Percentiles rank a stretch among this genome's conserved stretches.
Conservation (phyloP, 495 filamentous ascomycete species). For the Elasticomyces elasticus region DNA sequence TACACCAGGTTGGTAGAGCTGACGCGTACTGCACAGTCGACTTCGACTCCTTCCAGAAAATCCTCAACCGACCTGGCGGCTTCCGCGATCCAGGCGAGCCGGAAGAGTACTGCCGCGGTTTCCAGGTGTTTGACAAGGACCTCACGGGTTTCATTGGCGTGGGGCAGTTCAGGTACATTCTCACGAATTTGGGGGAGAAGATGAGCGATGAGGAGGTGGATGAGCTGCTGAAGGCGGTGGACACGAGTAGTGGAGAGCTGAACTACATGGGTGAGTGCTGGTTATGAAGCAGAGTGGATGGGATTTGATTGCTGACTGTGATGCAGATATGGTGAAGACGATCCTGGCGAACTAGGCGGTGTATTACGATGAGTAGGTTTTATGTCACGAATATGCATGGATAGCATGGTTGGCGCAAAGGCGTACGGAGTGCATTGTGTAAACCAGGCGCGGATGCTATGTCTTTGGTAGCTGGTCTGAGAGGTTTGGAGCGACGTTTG, state of each 20-base stretch:
- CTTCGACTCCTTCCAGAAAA: conserved; percentile 89
- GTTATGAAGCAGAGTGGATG: background rate
- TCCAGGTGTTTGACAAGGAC: conserved; percentile 99
- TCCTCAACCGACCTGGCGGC: conserved; percentile 92
- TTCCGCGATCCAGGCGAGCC: conserved; percentile 97
- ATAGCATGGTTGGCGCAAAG: no score
- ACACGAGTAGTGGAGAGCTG: conserved; percentile 86
- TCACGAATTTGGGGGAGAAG: conserved; percentile 96
- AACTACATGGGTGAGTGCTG: conserved; percentile 78
- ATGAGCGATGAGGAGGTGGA: conserved; percentile 98
- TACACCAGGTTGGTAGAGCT: no score
- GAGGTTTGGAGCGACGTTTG: no score
- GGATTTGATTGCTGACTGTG: conserved; percentile 3
- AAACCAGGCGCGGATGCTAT: no score
- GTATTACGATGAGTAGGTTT: no score
- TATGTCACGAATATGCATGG: no score
- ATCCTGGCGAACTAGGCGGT: conserved; percentile 77
- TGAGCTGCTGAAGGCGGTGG: conserved; percentile 92
- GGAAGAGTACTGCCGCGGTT: conserved; percentile 93
- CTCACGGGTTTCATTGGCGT: conserved; percentile 96
- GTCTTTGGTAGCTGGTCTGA: no score
- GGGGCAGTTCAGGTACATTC: conserved; percentile 88
- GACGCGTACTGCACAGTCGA: conserved; percentile 53
- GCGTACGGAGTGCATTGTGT: no score
- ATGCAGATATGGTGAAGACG: conserved; percentile 75